A percentile compares a stretch with the other conserved stretches of the same genome.
Conservation (phyloP, 441 rosid species). For the Gossypium davidsonii region DNA sequence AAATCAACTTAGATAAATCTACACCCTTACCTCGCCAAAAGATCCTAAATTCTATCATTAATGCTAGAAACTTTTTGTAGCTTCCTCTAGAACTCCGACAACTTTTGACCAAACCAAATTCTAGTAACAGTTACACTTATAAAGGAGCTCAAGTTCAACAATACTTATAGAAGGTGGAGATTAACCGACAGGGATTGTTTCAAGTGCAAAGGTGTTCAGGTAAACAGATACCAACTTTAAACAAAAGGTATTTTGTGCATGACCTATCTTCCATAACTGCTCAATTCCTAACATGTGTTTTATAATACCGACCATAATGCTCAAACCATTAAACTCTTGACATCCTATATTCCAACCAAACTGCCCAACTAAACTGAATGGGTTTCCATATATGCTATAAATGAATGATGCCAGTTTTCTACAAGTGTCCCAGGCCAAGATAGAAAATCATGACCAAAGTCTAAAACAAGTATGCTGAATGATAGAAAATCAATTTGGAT, state of each 20-base stretch:
- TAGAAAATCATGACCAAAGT: not conserved
- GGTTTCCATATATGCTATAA: not conserved
- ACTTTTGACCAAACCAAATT: no score
- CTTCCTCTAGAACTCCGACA: no score
- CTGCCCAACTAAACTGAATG: not conserved
- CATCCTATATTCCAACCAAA: not conserved
- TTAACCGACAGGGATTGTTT: no score
- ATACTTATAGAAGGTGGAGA: no score
- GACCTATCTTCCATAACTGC: not conserved
- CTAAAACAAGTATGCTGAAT: not conserved
- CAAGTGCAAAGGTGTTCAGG: no score
- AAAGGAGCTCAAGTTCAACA: no score
- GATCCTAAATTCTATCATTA: no score
- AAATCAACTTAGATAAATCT: not conserved
- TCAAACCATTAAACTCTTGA: not conserved
- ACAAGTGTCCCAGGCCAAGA: not conserved
- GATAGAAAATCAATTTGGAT: not conserved
- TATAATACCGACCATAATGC: not conserved
- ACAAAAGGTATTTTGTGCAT: not conserved
- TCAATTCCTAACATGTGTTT: not conserved
- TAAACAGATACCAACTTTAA: not conserved
- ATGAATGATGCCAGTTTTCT: not conserved
- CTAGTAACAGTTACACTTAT: no score
- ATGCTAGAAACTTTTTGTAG: no score
- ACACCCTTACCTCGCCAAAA: no score